Evolutionary conservation across 208 protist species (phyloP).

Genomic region (Paratrypanosoma confusum): DNA sequence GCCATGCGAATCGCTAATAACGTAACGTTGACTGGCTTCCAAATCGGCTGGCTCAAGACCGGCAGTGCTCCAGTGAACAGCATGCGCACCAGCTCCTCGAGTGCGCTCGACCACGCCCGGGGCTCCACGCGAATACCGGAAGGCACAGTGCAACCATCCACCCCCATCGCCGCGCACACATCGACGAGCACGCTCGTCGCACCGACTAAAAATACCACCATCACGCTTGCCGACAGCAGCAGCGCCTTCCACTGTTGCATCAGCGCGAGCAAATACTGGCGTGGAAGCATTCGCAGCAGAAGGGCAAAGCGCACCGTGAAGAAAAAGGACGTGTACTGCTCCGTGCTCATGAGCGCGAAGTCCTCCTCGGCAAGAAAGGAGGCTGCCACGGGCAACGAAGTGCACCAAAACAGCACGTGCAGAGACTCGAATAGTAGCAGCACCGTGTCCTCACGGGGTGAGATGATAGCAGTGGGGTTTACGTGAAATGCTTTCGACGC

Average conservation of each 20-base stretch:
- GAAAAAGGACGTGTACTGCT: conserved; percentile 45
- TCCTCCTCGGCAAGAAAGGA: conserved; percentile 35
- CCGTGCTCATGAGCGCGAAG: conserved; percentile 28
- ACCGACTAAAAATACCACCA: conserved; percentile 44
- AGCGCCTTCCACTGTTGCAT: conserved; percentile 15
- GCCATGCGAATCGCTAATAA: conserved; percentile 15
- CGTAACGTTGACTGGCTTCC: conserved; percentile 36
- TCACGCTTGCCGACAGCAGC: conserved; percentile 12
- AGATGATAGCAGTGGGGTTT: too few relatives aligned
- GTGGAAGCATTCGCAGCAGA: conserved; percentile 43
- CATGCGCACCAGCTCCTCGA: conserved; percentile 32
- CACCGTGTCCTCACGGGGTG: conserved; percentile 43
- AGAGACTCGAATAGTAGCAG: conserved; percentile 45
- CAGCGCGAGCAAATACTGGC: conserved; percentile 39
- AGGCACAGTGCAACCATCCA: too few relatives aligned
- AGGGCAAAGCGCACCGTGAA: conserved; percentile 54
- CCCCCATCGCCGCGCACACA: conserved; percentile 11
- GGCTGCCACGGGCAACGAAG: conserved; percentile 27
- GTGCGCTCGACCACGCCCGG: conserved; percentile 27
- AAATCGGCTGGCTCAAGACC: conserved; percentile 9
- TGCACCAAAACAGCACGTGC: conserved; percentile 55
- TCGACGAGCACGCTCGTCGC: conserved; percentile 47
- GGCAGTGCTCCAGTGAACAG: conserved; percentile 43
- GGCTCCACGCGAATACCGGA: conserved; percentile 9
- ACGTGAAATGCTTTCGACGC: conserved; percentile 15